Base-by-base conservation (phyloP, 805 yeast genomes). In the Candida methanosorbosa region DNA sequence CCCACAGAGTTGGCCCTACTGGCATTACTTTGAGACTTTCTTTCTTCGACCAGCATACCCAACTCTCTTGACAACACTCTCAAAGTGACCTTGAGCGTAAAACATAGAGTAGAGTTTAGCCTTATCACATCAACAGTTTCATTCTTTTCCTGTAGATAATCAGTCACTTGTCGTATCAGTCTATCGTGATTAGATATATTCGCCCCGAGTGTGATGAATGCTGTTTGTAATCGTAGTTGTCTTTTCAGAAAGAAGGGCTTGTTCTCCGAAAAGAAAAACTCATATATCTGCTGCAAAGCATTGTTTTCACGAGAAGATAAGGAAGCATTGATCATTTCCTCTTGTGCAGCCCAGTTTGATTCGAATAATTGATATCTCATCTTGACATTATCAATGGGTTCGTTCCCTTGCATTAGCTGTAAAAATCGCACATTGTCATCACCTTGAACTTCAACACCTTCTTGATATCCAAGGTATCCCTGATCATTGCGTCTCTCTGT, bases 291-390 rank as follows among this genome's bases (percentile, higher is more conserved):
- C n/a, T n/a, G n/a, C n/a, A n/a, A n/a, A n/a, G n/a, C n/a, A n/a
- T n/a, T n/a, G n/a, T n/a, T n/a, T n/a, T n/a, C n/a, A n/a, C n/a
- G n/a, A n/a, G n/a, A n/a, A n/a, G n/a, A n/a, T n/a, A n/a, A n/a
- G n/a, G n/a, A n/a, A n/a, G n/a, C n/a, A n/a, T n/a, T n/a, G 26
- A 64, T 63, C 24, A 41, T 35, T 4, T 36, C 37, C 36, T 56
- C 39, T 37, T 63, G 68, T 16, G 38, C 43, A 0, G 47, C 28
- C 70, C 69, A 66, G 23, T 54, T 64, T 44, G 56, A 55, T 25
- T 56, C 45, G 41, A 61, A 72, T 27, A 68, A 41, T 23, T 58
- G 54, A 64, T 70, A 65, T 40, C 78, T 46, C 24, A 56, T 44
- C 16, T 51, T 37, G 18, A 61, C 57, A 35, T 62, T 57, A 2